Base-by-base conservation (phyloP, 208 protist species). In the Crithidia fasciculata region DNA sequence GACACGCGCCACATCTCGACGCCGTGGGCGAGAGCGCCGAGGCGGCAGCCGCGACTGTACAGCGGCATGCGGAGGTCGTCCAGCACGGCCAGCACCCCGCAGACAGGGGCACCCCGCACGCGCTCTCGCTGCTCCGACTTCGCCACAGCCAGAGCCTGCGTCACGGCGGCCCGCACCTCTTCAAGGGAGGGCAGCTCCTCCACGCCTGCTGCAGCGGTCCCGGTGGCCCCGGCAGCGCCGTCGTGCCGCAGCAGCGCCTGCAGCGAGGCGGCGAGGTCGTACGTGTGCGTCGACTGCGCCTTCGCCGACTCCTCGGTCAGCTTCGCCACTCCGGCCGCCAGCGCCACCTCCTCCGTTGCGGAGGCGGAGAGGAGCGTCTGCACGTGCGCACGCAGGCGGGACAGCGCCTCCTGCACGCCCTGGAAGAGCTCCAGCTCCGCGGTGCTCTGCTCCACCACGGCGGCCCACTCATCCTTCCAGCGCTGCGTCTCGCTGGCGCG, bases 311-410 rank as follows among this genome's bases (percentile, higher is more conserved):
- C 63, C 64, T 72, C 61, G 55, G 69, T 65, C 64, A 83, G 45
- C 18, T 39, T 55, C 19, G 54, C 61, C 15, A 86, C 71, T 16
- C 59, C 67, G 18, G 72, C 69, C 5, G 66, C 76, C 58, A 96
- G 78, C 71, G 81, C 80, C 7, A 67, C 76, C 71, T 95, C 87
- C 16, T 71, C 80, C 3, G 78, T 74, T 2, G 84, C 79, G 44
- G 90, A 94, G 28, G 74, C 60, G 36, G 79, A 61, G 12, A 91
- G 75, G 13, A 89, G 49, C 43, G 83, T 82, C 72, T 94, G 88
- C 63, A 93, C 80, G 62, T 94, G 86, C 39, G 85, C 68, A 74
- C 90, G 92, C 18, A 96, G 76, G 10, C 82, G 74, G 36, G 88
- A 66, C 10, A 90, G 72, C 36, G 77, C 69, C 72, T 95, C 90